phyloP scores from a whole-genome alignment of 148 eudicot species.

The Rhododendron molle region DNA sequence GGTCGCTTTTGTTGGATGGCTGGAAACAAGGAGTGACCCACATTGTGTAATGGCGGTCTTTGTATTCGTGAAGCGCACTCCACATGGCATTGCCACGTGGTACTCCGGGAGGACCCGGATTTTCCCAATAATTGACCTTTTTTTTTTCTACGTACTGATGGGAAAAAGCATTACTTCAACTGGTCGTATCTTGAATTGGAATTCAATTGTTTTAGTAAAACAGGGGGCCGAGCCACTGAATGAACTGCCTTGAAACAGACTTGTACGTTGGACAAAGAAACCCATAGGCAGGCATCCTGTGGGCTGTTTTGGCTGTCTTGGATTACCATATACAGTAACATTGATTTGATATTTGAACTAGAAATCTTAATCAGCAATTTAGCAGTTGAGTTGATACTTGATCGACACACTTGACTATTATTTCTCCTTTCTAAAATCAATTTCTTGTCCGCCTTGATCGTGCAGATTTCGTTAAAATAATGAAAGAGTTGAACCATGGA shows the following conservation, averaged over 20 bases:
- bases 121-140: not conserved
- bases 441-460: not conserved
- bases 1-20: not conserved
- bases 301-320: constrained; percentile 13
- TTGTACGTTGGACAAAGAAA: not conserved
- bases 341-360: not conserved
- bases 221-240: constrained; percentile 17
- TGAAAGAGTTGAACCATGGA: not conserved
- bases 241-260: not conserved
- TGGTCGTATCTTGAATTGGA: constrained; percentile 12
- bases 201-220: constrained; percentile 17
- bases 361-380: not conserved
- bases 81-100: not conserved
- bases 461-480: not conserved
- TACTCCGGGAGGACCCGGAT: too few relatives aligned
- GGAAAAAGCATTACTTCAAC: constrained; percentile 1
- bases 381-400: not conserved
- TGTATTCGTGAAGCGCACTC: too few relatives aligned
- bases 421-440: not conserved
- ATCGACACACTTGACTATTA: not conserved
- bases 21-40: not conserved
- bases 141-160: too few relatives aligned
- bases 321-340: not conserved
- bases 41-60: not conserved
- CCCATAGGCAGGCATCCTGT: constrained; percentile 1